phyloP scores from a whole-genome alignment of 352 stramenopile species.

The Pythium coloratum region DNA sequence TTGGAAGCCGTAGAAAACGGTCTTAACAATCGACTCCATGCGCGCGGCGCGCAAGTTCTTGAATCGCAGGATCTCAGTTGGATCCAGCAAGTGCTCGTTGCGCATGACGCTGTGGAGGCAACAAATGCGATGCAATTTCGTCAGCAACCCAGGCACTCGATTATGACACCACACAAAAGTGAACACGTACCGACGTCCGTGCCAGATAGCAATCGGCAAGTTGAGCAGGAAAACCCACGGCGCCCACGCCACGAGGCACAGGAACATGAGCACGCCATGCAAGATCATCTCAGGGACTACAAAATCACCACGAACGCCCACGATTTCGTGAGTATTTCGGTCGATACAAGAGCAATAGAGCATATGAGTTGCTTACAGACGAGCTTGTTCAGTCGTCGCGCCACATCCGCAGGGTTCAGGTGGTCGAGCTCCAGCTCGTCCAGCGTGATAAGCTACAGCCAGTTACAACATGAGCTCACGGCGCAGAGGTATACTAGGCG shows the following conservation, averaged over 20 bases:
- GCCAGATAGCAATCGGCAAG: constrained; percentile 73
- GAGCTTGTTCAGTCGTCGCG: constrained; percentile 83
- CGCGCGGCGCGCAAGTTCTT: constrained; percentile 82
- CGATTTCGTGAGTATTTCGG: neutral
- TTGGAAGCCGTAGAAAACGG: constrained; percentile 84
- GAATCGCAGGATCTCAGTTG: constrained; percentile 86
- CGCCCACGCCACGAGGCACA: constrained; percentile 72
- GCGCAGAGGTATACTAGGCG: neutral
- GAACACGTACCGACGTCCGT: constrained; percentile 54
- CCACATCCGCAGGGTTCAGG: constrained; percentile 83
- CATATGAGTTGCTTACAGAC: constrained; percentile 31
- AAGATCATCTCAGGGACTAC: constrained; percentile 80
- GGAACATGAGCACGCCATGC: constrained; percentile 72
- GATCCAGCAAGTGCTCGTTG: constrained; percentile 83
- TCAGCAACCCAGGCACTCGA: neutral
- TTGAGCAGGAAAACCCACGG: constrained; percentile 82
- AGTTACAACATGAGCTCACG: neutral
- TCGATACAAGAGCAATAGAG: neutral
- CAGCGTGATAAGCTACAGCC: constrained; percentile 70
- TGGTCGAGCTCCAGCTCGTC: constrained; percentile 87
- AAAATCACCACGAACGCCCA: neutral
- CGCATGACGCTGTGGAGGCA: constrained; percentile 38
- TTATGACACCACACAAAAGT: neutral
- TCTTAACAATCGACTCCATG: constrained; percentile 81
- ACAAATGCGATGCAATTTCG: neutral